These are phyloP conservation scores for Amyloporia xantha DNA, from an alignment of 768 basidiomycete species.

Conservation along the genomic window DNA sequence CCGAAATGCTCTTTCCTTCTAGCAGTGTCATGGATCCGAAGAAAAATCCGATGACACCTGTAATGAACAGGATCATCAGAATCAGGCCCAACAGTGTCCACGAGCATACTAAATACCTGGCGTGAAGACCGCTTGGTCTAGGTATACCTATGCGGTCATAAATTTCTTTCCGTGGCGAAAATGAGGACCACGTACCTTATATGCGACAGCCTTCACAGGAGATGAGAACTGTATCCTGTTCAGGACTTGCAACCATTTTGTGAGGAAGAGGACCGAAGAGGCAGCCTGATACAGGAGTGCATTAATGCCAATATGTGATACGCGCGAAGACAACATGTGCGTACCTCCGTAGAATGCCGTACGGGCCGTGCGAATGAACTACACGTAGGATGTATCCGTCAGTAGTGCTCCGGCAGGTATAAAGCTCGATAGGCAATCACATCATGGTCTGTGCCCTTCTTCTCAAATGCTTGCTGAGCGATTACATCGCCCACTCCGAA, in stretches of 20 bases:
- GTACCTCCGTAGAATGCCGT: conserved; percentile 69
- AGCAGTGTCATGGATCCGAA: conserved; percentile 75
- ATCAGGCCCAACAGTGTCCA: not conserved
- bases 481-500: conserved; percentile 76
- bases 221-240: conserved; percentile 63
- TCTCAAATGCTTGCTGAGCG: conserved; percentile 82
- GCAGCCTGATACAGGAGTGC: conserved; percentile 40
- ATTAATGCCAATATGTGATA: too few species aligned
- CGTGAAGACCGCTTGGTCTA: conserved; percentile 76
- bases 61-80: conserved; percentile 23
- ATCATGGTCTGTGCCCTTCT: conserved; percentile 66
- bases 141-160: conserved; percentile 47
- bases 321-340: not conserved
- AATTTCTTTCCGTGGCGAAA: not conserved
- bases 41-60: conserved; percentile 45
- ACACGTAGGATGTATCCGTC: not conserved
- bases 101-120: conserved; percentile 40
- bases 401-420: not conserved
- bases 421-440: conserved; percentile 33
- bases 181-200: conserved; percentile 40
- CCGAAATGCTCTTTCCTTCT: conserved; percentile 61
- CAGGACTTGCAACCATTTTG: conserved; percentile 75
- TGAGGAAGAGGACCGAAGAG: conserved; percentile 79
- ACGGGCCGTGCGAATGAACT: conserved; percentile 58
- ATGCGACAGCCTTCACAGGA: conserved; percentile 51